Evolutionary conservation across 495 filamentous ascomycete genomes (phyloP).

Genomic region (Alectoria sarmentosa): DNA sequence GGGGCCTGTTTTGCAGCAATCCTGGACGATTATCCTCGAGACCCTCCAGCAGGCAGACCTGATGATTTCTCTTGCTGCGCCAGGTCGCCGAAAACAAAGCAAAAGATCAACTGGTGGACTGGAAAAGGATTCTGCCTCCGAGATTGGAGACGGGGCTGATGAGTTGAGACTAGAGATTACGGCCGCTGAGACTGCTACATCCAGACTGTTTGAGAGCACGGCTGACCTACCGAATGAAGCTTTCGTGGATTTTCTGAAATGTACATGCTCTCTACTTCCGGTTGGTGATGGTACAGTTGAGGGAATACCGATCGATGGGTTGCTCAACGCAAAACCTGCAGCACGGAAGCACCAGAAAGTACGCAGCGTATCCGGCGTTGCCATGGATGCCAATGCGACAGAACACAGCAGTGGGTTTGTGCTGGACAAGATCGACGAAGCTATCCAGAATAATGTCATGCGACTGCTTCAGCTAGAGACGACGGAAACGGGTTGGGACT

Average conservation of each 20-base stretch:
- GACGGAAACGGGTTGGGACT: conserved; percentile 65
- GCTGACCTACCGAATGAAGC: conserved; percentile 75
- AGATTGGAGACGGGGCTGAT: conserved; percentile 31
- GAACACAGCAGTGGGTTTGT: conserved; percentile 69
- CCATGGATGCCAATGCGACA: conserved; percentile 28
- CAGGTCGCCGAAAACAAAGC: conserved; percentile 27
- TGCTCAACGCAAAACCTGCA: conserved; percentile 30
- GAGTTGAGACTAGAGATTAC: conserved; percentile 72
- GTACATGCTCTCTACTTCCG: conserved; percentile 50
- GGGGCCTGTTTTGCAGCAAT: conserved; percentile 69
- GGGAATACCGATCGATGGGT: conserved; percentile 27
- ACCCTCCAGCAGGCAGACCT: conserved; percentile 87
- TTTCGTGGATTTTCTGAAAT: conserved; percentile 69
- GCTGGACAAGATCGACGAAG: conserved; percentile 70
- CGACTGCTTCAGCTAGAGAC: conserved; percentile 57
- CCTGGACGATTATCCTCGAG: conserved; percentile 87
- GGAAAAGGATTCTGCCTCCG: conserved; percentile 9
- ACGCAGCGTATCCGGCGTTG: conserved; percentile 53
- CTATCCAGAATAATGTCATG: conserved; percentile 71
- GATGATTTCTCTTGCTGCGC: conserved; percentile 56
- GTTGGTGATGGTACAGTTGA: conserved; percentile 31
- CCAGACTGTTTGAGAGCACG: conserved; percentile 82
- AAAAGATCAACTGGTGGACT: conserved; percentile 12
- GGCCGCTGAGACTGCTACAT: conserved; percentile 83
- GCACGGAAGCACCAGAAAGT: conserved; percentile 48